phyloP scores from a whole-genome alignment of 2,329 filamentous ascomycete genomes.

The Paraphaeosphaeria sporulosa region DNA sequence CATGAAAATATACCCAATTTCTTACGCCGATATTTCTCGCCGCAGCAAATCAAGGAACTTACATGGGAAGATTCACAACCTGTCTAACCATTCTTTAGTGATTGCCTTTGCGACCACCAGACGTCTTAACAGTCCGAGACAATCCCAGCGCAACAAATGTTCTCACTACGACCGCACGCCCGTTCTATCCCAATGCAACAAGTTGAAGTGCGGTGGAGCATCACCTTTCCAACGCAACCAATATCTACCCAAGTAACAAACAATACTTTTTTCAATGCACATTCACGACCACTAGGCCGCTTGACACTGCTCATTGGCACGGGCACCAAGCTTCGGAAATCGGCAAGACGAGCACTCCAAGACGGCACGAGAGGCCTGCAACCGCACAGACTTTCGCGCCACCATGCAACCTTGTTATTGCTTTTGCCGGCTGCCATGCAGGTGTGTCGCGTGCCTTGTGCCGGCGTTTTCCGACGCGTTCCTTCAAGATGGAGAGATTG shows the following conservation, averaged over 20 bases:
- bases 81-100: background rate
- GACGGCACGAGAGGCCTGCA: background rate
- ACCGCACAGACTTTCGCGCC: conserved; percentile 3
- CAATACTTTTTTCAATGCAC: background rate
- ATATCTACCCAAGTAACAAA: conserved; percentile 17
- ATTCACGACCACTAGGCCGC: background rate
- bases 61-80: too few relatives aligned
- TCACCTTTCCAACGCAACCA: conserved; percentile 29
- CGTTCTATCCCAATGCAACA: too few relatives aligned
- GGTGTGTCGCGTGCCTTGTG: conserved; percentile 1
- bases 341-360: background rate
- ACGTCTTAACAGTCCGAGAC: too few relatives aligned
- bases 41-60: background rate
- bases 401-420: conserved; percentile 13
- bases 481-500: background rate
- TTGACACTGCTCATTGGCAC: background rate
- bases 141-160: too few relatives aligned
- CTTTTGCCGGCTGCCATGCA: conserved; percentile 19
- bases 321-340: background rate
- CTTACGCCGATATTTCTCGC: background rate
- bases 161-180: too few relatives aligned
- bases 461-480: background rate
- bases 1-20: conserved; percentile 26
- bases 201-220: background rate
- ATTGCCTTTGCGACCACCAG: background rate